phyloP scores from a whole-genome alignment of 768 basidiomycete genomes.

The Thelephora aurantiotincta region DNA sequence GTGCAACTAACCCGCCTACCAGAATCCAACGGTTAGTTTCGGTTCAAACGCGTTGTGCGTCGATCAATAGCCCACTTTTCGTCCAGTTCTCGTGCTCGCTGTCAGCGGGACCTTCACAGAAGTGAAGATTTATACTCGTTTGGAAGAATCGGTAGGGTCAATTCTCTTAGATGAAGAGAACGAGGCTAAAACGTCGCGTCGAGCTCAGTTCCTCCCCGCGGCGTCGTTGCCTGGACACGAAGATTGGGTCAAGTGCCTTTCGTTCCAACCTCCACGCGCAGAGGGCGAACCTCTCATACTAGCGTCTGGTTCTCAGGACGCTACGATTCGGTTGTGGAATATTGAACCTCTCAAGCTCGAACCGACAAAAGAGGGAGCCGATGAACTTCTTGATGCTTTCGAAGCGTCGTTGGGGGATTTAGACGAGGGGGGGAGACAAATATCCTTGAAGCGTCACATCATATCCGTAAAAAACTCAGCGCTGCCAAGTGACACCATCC shows the following conservation, averaged over 20 bases:
- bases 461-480: constrained; percentile 42
- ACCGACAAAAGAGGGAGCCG: constrained; percentile 18
- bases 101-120: constrained; percentile 70
- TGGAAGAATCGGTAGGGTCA: constrained; percentile 35
- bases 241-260: constrained; percentile 85
- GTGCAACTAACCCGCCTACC: constrained; percentile 55
- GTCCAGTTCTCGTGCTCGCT: constrained; percentile 53
- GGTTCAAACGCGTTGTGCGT: not conserved
- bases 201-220: constrained; percentile 40
- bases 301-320: constrained; percentile 93
- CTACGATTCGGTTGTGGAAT: constrained; percentile 86
- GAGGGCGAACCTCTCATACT: constrained; percentile 42
- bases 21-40: constrained; percentile 39
- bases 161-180: constrained; percentile 3
- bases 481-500: constrained; percentile 23
- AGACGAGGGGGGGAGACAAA: constrained; percentile 72
- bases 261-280: constrained; percentile 33
- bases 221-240: constrained; percentile 71
- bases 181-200: not conserved
- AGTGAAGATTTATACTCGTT: constrained; percentile 66
- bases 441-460: constrained; percentile 80
- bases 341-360: constrained; percentile 33
- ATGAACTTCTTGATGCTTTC: constrained; percentile 79
- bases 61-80: not conserved
- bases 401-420: constrained; percentile 68